phyloP scores from a whole-genome alignment of 2,329 filamentous ascomycete species.

The Ophiostoma populinum region DNA sequence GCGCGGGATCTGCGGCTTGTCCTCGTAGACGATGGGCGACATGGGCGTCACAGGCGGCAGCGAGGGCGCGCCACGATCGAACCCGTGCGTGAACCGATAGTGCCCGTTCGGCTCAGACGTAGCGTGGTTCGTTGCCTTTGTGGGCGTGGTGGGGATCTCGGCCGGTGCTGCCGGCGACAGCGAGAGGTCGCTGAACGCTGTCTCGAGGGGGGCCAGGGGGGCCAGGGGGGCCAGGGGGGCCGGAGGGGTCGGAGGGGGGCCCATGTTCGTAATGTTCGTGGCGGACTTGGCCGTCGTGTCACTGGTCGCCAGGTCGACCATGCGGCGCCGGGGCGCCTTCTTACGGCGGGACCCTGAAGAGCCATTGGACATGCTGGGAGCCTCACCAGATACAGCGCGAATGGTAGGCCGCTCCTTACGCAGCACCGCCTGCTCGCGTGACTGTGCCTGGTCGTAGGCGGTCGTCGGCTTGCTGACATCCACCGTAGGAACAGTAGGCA shows the following conservation, averaged over 20 bases:
- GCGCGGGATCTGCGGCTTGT: not conserved
- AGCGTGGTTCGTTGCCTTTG: not conserved
- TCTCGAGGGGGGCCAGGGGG: constrained; percentile 10
- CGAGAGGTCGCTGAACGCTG: not conserved
- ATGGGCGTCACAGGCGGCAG: not conserved
- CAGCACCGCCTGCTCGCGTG: constrained; percentile 32
- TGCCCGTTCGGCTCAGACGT: not conserved
- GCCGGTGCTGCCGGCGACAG: not conserved
- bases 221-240: constrained; percentile 9
- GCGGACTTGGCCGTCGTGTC: constrained; percentile 17
- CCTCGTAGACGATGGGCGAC: not conserved
- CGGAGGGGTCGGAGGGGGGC: too few relatives aligned
- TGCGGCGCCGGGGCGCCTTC: constrained; percentile 42
- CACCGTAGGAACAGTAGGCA: constrained; percentile 41
- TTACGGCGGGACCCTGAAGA: constrained; percentile 42
- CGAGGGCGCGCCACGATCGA: not conserved
- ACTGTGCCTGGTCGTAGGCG: constrained; percentile 32
- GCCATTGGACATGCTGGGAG: constrained; percentile 37
- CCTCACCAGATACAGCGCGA: constrained; percentile 37
- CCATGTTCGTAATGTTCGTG: not conserved
- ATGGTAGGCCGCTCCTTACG: constrained; percentile 42
- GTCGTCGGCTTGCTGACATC: constrained; percentile 52
- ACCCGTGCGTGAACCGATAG: not conserved
- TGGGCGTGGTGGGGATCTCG: not conserved
- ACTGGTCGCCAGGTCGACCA: constrained; percentile 44